Percentiles rank a stretch among this genome's conserved stretches.
These are phyloP conservation scores for Micromonas pusilla DNA, from an alignment of 139 green algal genomes.

Conservation along the genomic window DNA sequence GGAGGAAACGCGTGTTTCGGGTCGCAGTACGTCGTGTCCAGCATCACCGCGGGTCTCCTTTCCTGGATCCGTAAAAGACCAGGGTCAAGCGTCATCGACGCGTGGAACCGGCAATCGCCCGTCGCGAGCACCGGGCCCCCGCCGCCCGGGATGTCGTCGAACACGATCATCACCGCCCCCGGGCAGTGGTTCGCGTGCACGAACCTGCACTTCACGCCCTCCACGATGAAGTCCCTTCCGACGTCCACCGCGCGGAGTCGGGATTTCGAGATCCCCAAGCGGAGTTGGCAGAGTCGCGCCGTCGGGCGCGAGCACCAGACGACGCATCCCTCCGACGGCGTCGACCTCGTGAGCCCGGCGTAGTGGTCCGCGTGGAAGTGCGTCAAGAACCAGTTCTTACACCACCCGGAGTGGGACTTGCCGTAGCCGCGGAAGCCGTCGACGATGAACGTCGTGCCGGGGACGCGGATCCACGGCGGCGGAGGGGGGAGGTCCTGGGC, in stretches of 20 bases:
- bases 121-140: conserved; percentile 73
- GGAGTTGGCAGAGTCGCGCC: conserved; percentile 23
- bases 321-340: conserved; percentile 36
- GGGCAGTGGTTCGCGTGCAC: conserved; percentile 92
- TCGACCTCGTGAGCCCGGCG: conserved; percentile 38
- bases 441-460: conserved; percentile 18
- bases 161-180: conserved; percentile 58
- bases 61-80: conserved; percentile 47
- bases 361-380: conserved; percentile 43
- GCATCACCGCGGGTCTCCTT: conserved; percentile 52
- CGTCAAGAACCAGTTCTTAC: conserved; percentile 42
- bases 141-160: conserved; percentile 40
- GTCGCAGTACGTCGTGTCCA: conserved; percentile 92
- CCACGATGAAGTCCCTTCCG: neutral
- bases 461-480: conserved; percentile 1
- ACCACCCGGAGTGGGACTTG: conserved; percentile 3
- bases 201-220: conserved; percentile 64
- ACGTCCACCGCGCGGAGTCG: neutral
- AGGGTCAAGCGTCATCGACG: conserved; percentile 49
- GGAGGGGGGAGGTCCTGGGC: neutral
- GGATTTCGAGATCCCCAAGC: neutral
- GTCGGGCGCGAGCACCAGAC: conserved; percentile 27
- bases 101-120: conserved; percentile 65
- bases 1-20: conserved; percentile 63
- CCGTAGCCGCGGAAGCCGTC: conserved; percentile 10